phyloP scores from a whole-genome alignment of 768 basidiomycete species.

The Tubosaeta sp. region DNA sequence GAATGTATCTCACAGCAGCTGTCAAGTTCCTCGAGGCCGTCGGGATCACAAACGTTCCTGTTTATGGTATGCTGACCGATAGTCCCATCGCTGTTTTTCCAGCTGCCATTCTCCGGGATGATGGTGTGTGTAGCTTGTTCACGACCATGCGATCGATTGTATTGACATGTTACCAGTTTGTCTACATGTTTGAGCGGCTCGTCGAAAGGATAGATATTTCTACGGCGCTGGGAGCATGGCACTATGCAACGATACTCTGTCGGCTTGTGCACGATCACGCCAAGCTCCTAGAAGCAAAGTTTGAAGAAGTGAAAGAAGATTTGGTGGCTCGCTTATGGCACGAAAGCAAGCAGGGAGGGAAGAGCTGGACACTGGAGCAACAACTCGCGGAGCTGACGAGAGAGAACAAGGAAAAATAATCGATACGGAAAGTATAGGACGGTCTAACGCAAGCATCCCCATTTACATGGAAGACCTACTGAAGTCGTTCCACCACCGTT shows the following conservation, averaged over 20 bases:
- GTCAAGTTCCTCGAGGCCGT: too few species aligned
- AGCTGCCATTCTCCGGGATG: too few species aligned
- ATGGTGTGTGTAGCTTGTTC: too few species aligned
- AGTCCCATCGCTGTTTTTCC: too few species aligned
- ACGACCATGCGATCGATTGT: too few species aligned
- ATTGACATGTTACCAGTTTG: not conserved
- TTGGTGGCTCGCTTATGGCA: not conserved
- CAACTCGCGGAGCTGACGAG: not conserved
- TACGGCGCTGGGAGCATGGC: constrained; percentile 6
- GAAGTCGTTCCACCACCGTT: too few species aligned
- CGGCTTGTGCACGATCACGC: constrained; percentile 3
- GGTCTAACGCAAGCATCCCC: too few species aligned
- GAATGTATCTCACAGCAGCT: too few species aligned
- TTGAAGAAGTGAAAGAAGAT: not conserved
- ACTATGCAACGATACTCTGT: constrained; percentile 8
- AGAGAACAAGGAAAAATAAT: not conserved
- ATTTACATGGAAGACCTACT: too few species aligned
- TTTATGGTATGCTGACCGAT: too few species aligned
- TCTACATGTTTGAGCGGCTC: constrained; percentile 3
- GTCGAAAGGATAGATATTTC: constrained; percentile 5
- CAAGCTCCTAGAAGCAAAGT: not conserved
- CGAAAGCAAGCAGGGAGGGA: not conserved
- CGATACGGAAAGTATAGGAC: too few species aligned
- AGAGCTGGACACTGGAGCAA: constrained; percentile 1
- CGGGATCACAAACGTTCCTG: too few species aligned